Evolutionary conservation across 805 yeast species (phyloP), one percentile per base, ranked within the genome.

Genomic region (Metschnikowia matae): DNA sequence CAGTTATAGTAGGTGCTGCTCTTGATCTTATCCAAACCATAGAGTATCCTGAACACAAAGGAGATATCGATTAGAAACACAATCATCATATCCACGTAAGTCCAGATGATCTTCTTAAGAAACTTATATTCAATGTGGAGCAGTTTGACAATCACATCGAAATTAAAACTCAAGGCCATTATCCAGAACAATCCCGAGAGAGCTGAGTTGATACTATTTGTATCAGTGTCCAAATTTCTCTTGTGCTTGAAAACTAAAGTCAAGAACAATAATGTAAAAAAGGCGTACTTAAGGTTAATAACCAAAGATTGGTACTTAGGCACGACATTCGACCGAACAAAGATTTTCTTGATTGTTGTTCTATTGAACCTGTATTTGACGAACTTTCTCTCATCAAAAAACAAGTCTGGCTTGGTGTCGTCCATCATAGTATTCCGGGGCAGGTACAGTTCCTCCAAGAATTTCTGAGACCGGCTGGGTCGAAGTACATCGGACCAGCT

Each of bases 91-190:
- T 80, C 84, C 49, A 78, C 64, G 51, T 75, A 66, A 39, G 77
- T 78, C 84, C 84, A 80, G n/a, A 80, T 62, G 17, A 80, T 73
- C 56, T 76, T 68, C 46, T 71, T 74, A 52, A 78, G 69, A 18
- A 78, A 74, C 35, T 66, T 66, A 52, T 65, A 68, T 48, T 81
- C 80, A 7, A 79, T 78, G 44, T 71, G 73, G 15, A 62, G 59
- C 35, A 78, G 57, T 48, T 74, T 78, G 44, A 70, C 62, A 15
- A 76, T 45, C 52, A 77, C 77, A 51, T 79, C 84, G 38, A 77
- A 58, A 41, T 76, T 74, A 56, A 75, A 75, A 44, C 77, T 78
- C 21, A 78, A 50, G 2, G 76, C 74, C 62, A 80, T 65, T 4
- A 70, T 21, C 70, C 79, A 74, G 50, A 78, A 79, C 18, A 68